Evolutionary conservation across 2,329 filamentous ascomycete genomes (phyloP), one percentile per base, ranked within the genome.

Genomic region (Corniculantispora saksenae): DNA sequence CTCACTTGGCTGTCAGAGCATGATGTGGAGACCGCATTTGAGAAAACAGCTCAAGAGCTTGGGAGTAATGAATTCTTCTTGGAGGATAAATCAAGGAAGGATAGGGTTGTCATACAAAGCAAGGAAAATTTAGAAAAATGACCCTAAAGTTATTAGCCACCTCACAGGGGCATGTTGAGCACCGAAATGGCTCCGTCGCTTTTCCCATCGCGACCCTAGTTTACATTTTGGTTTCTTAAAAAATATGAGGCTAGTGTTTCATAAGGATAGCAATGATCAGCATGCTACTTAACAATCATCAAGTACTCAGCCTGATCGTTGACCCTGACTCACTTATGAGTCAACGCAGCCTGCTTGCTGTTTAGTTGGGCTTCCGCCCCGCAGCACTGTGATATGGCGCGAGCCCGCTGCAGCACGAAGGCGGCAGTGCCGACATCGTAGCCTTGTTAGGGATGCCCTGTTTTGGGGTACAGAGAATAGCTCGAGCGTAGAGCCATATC

Each of bases 1-100:
- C 61, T 67, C 7, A 61, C 58, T 6, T 68, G 67, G 67, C 21
- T 68, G 15, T 68, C 67, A 13, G 67, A 68, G 35, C 66, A 68
- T 19, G 63, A 68, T 23, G 67, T 68, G 15, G 67, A 68, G 40
- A 59, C 63, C 8, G 29, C 47, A n/a, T 66, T 66, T n/a, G 27
- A 13, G 13, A 38, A 48, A 15, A 63, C 47, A 10, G 50, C 65
- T 23, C 17, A 43, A 17, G 48, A 61, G 17, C 21, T 61, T 15
- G 6, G 23, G 7, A 15, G 32, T 32, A 32, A 32, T 32, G 32
- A 32, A 6, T 32, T 32, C 5, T 5, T 10, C 5, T 10, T 32
- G 32, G 32, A 32, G 10, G 12, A 13, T 10, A 13, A 13, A 43
- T 19, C 38, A 15, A n/a, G 17, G 3, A 43, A 43, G 6, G 38